Conservation (phyloP, 352 stramenopile genomes). For the Phytophthora tubulina region DNA sequence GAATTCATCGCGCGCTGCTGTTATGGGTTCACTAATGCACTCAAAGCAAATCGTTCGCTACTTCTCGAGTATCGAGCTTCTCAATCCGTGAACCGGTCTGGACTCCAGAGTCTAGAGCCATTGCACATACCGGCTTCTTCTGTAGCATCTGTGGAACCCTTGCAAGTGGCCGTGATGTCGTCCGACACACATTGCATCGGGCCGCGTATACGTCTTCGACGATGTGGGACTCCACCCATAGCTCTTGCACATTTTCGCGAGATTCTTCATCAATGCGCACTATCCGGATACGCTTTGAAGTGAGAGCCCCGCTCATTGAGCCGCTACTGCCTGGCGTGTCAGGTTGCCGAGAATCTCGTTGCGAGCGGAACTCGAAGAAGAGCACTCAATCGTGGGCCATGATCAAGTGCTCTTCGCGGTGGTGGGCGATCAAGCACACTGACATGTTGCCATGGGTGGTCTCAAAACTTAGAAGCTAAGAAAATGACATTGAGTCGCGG, state of each 20-base stretch:
- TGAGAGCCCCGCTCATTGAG: conserved; percentile 26
- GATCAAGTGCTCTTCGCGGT: too few relatives aligned
- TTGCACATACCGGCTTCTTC: conserved; percentile 34
- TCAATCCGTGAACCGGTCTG: conserved; percentile 21
- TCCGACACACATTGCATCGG: conserved; percentile 27
- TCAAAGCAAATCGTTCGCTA: conserved; percentile 39
- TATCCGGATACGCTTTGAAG: conserved; percentile 16
- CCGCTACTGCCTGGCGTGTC: conserved; percentile 26
- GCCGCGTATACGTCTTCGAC: conserved; percentile 30
- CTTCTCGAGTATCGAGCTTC: conserved; percentile 22
- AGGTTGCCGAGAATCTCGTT: too few relatives aligned
- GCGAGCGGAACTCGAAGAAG: too few relatives aligned
- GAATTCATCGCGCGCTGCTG: conserved; percentile 8
- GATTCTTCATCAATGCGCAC: conserved; percentile 42
- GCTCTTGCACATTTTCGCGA: conserved; percentile 37
- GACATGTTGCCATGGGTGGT: too few relatives aligned
- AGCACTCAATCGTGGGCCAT: too few relatives aligned
- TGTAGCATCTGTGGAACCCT: conserved; percentile 34
- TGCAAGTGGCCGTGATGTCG: conserved; percentile 30
- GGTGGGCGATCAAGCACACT: too few relatives aligned
- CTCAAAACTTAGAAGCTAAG: conserved; percentile 22
- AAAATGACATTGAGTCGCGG: conserved; percentile 40
- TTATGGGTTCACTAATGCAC: conserved; percentile 30
- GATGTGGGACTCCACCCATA: conserved; percentile 22
- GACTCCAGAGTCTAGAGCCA: conserved; percentile 4